Evolutionary conservation across 164 flowering plant species (phyloP).

Genomic region (Vitis labrusca): DNA sequence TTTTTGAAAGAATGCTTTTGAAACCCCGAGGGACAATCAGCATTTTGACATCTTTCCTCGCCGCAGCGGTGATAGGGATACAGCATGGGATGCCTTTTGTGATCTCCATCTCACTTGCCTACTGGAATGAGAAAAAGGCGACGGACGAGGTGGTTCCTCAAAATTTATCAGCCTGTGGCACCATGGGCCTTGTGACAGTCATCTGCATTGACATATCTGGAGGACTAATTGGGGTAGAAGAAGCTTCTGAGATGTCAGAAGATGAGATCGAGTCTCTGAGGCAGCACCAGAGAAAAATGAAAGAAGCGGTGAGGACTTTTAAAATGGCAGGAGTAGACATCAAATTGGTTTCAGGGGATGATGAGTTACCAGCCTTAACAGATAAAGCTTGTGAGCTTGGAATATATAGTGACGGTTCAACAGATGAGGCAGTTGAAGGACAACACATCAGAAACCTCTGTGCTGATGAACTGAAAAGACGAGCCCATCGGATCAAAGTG

Average conservation of each 20-base stretch:
- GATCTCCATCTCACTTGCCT: slow-evolving; percentile 11
- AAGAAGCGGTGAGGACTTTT: slow-evolving; percentile 1
- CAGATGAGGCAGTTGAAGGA: background rate
- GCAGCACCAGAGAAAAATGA: slow-evolving; percentile 9
- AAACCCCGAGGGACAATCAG: slow-evolving; percentile 12
- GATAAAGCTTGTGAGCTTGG: slow-evolving; percentile 12
- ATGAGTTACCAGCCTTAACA: slow-evolving; percentile 6
- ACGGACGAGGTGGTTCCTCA: slow-evolving; percentile 1
- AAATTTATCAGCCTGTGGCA: slow-evolving; percentile 16
- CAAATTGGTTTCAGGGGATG: slow-evolving; percentile 23
- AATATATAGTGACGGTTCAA: background rate
- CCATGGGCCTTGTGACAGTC: slow-evolving; percentile 18
- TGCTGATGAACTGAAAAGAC: slow-evolving; percentile 2
- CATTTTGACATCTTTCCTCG: slow-evolving; percentile 8
- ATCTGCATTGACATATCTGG: slow-evolving; percentile 18
- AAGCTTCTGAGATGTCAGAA: slow-evolving; percentile 7
- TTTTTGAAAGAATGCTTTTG: slow-evolving; percentile 12
- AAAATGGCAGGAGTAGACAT: slow-evolving; percentile 18
- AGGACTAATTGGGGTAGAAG: slow-evolving; percentile 7
- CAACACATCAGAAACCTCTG: no score
- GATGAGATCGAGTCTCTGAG: slow-evolving; percentile 19
- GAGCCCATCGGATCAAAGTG: slow-evolving; percentile 5
- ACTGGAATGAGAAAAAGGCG: slow-evolving; percentile 13
- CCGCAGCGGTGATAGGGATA: slow-evolving; percentile 15
- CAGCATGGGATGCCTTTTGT: slow-evolving; percentile 25